Evolutionary conservation across 1,284 basidiomycete species (phyloP).

Genomic region (Tremellales sp.): DNA sequence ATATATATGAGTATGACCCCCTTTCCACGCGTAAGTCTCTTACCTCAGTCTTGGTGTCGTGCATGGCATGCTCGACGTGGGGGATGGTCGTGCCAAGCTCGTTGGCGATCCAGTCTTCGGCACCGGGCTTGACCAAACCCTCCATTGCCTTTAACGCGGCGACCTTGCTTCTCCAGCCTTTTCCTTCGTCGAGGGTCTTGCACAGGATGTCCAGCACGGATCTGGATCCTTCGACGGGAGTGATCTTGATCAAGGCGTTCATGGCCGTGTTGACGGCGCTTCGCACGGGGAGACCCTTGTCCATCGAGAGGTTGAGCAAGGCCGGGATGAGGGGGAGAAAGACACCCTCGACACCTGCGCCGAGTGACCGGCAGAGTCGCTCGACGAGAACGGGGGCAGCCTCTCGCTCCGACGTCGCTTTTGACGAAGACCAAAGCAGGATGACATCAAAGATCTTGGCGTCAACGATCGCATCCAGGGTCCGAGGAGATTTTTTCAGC

Average conservation of each 20-base stretch:
- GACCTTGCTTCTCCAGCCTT: slow-evolving; percentile 94
- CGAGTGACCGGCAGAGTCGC: slow-evolving; percentile 67
- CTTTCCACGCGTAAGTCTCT: slow-evolving; percentile 24
- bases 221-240: slow-evolving; percentile 77
- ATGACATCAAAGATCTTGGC: slow-evolving; percentile 59
- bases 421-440: slow-evolving; percentile 71
- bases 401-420: slow-evolving; percentile 88
- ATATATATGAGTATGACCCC: slow-evolving; percentile 1
- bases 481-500: slow-evolving; percentile 39
- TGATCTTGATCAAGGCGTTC: slow-evolving; percentile 77
- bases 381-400: slow-evolving; percentile 81
- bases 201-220: slow-evolving; percentile 70
- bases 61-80: slow-evolving; percentile 85
- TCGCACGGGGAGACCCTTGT: slow-evolving; percentile 91
- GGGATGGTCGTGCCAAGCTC: slow-evolving; percentile 81
- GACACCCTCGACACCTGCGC: slow-evolving; percentile 73
- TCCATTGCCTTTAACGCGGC: slow-evolving; percentile 86
- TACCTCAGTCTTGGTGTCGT: slow-evolving; percentile 95
- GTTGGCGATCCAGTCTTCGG: slow-evolving; percentile 77
- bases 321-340: slow-evolving; percentile 73
- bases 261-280: slow-evolving; percentile 75
- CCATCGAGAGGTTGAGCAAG: slow-evolving; percentile 83
- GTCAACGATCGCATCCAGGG: slow-evolving; percentile 39
- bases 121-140: slow-evolving; percentile 62
- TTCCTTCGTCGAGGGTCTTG: slow-evolving; percentile 65